phyloP scores from a whole-genome alignment of 768 basidiomycete species.

The Suillus americanus region DNA sequence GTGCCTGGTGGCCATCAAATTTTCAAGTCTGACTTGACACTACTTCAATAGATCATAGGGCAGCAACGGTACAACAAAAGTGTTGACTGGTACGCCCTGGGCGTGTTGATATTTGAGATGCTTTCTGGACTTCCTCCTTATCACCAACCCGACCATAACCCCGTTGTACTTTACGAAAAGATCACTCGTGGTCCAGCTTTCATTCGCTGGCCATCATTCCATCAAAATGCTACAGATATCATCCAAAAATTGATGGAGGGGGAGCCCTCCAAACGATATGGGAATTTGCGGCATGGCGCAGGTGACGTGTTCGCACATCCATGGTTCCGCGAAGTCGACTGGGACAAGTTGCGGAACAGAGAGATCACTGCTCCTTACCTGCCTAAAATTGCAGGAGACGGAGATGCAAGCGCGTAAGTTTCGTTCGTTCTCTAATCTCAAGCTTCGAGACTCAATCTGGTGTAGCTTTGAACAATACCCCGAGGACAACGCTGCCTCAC shows the following conservation, averaged over 20 bases:
- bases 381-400: constrained; percentile 88
- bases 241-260: constrained; percentile 89
- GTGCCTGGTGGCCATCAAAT: constrained; percentile 8
- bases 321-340: constrained; percentile 95
- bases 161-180: constrained; percentile 87
- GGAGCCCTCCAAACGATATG: constrained; percentile 85
- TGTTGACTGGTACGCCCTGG: constrained; percentile 98
- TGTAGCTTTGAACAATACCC: constrained; percentile 76
- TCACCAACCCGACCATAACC: constrained; percentile 84
- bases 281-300: constrained; percentile 85
- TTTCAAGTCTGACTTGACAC: background rate
- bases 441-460: background rate
- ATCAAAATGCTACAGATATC: constrained; percentile 80
- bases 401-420: constrained; percentile 91
- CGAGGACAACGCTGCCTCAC: constrained; percentile 62
- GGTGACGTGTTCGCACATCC: constrained; percentile 90
- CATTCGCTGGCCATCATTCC: constrained; percentile 79
- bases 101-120: constrained; percentile 98
- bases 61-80: constrained; percentile 91
- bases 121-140: constrained; percentile 94
- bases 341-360: constrained; percentile 73
- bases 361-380: constrained; percentile 96
- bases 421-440: constrained; percentile 12
- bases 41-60: constrained; percentile 57
- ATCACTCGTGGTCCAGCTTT: constrained; percentile 74